Conservation (phyloP, 257 asterid species). For the Forsythia viridissima region DNA sequence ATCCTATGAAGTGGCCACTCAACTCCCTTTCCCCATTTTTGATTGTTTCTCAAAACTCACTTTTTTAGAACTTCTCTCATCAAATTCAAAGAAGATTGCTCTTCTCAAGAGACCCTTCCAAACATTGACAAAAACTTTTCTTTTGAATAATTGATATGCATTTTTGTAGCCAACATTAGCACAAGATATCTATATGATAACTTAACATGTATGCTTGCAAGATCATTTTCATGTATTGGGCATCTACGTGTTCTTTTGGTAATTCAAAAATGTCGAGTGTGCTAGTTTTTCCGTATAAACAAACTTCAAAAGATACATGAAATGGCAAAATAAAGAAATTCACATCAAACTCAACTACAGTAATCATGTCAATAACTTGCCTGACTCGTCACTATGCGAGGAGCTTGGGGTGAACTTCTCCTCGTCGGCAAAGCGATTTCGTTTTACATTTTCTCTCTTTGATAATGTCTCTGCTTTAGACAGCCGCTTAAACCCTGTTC, state of each 20-base stretch:
- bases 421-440: neutral
- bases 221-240: neutral
- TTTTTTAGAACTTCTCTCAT: neutral
- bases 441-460: slow-evolving; percentile 15
- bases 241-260: neutral
- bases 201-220: neutral
- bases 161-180: neutral
- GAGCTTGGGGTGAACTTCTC: slow-evolving; percentile 1
- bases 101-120: neutral
- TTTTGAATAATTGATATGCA: neutral
- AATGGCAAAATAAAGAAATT: neutral
- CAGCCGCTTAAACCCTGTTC: slow-evolving; percentile 29
- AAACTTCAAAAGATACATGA: neutral
- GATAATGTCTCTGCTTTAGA: slow-evolving; percentile 5
- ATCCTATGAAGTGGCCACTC: neutral
- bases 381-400: slow-evolving; percentile 27
- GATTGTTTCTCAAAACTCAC: neutral
- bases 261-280: neutral
- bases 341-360: neutral
- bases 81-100: neutral
- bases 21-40: neutral
- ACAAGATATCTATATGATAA: neutral
- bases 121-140: neutral
- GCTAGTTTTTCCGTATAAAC: neutral
- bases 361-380: slow-evolving; percentile 12